Evolutionary conservation across 163 green algal genomes (phyloP).

Genomic region (Scenedesmus sp.): DNA sequence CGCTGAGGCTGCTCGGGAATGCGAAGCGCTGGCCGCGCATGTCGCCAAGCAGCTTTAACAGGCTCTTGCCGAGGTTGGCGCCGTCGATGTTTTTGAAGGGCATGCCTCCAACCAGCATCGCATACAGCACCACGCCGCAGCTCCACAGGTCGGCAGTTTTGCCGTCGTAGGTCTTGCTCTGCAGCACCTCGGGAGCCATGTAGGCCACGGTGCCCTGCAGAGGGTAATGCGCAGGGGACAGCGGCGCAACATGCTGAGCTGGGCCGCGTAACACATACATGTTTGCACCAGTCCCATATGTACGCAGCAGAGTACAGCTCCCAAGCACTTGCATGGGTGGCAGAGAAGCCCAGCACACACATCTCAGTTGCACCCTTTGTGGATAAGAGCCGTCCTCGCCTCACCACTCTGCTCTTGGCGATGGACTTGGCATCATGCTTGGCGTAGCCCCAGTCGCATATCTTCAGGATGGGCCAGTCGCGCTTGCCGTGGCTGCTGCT

Average conservation of each 20-base stretch:
- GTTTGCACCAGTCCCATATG: too few species aligned
- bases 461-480: constrained; percentile 42
- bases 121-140: constrained; percentile 93
- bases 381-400: not conserved
- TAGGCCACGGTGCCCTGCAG: constrained; percentile 65
- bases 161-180: constrained; percentile 1
- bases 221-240: too few species aligned
- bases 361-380: too few species aligned
- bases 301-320: too few species aligned
- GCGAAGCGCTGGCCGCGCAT: constrained; percentile 13
- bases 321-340: too few species aligned
- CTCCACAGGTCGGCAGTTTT: constrained; percentile 36
- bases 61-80: not conserved
- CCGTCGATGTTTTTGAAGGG: not conserved
- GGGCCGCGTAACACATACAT: too few species aligned
- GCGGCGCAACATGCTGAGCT: too few species aligned
- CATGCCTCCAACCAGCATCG: constrained; percentile 60
- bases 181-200: constrained; percentile 62
- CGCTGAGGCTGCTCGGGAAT: not conserved
- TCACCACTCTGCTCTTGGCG: constrained; percentile 39
- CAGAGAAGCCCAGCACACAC: too few species aligned
- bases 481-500: not conserved
- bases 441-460: constrained; percentile 48
- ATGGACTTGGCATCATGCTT: constrained; percentile 4
- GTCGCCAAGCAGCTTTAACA: not conserved